phyloP scores from a whole-genome alignment of 495 filamentous ascomycete genomes.

The Cetradonia linearis region DNA sequence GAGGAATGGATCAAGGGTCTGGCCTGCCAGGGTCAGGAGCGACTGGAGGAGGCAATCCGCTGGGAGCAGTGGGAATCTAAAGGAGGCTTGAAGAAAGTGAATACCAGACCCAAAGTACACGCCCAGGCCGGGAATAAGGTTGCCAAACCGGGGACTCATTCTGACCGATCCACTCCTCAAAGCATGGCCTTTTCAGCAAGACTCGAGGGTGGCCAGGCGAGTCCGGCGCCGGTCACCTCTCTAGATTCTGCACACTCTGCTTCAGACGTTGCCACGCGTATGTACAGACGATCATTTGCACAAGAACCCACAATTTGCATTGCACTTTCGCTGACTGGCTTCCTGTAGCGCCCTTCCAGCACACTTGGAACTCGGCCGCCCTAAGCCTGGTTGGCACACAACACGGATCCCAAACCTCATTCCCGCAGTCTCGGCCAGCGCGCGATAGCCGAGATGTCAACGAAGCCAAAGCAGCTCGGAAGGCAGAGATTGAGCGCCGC shows the following conservation, averaged over 20 bases:
- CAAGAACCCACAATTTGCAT: not conserved
- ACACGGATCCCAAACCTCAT: constrained; percentile 4
- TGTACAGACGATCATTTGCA: not conserved
- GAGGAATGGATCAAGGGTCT: constrained; percentile 72
- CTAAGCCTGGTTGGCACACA: constrained; percentile 2
- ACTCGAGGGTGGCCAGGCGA: constrained; percentile 1
- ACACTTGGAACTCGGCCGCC: constrained; percentile 1
- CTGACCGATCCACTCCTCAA: constrained; percentile 20
- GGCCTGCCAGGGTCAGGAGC: constrained; percentile 44
- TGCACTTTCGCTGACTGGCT: constrained; percentile 1
- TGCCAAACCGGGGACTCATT: constrained; percentile 9
- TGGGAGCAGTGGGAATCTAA: constrained; percentile 62
- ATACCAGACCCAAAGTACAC: constrained; percentile 8
- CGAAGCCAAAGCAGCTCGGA: constrained; percentile 48
- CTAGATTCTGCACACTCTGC: constrained; percentile 6
- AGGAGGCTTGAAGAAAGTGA: constrained; percentile 31
- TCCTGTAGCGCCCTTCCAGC: constrained; percentile 15
- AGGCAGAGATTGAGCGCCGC: constrained; percentile 57
- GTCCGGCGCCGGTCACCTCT: not conserved
- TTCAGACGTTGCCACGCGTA: constrained; percentile 12
- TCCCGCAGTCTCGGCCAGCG: constrained; percentile 26
- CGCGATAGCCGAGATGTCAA: constrained; percentile 38
- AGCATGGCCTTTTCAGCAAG: constrained; percentile 8
- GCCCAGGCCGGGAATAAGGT: constrained; percentile 1
- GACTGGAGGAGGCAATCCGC: constrained; percentile 44